Base-by-base conservation (phyloP, 2,329 filamentous ascomycete species). In the Phialophora macrospora region DNA sequence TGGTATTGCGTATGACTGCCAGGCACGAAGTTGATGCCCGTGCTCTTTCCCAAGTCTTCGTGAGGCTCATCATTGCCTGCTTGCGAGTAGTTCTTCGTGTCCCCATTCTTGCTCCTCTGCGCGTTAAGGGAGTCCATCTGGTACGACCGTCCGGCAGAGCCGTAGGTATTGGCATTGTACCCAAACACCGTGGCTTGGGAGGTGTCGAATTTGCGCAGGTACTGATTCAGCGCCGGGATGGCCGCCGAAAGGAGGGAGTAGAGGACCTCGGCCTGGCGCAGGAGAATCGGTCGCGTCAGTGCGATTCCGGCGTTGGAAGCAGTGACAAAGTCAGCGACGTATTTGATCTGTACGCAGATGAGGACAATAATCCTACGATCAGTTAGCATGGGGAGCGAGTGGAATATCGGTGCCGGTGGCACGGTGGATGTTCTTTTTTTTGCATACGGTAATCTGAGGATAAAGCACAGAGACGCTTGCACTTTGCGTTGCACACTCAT, bases 401-500 rank as follows among this genome's bases (percentile, higher is more conserved):
- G 32, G n/a, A 3, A 30, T 30, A 6, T 14, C 32, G n/a, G 2
- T 4, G 14, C 17, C 7, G 30, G 30, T 32, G 32, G 28, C 32
- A 2, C 32, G n/a, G n/a, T n/a, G n/a, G n/a, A 34, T 34, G 32
- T 11, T 1, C 22, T 30, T 20, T 91, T 75, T 97, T 7, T 20
- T 22, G 8, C 91, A 75, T 97, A 97, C 0, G 94, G 93, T 59
- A 93, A 92, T 7, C 97, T 84, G 12, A 97, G 81, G 0, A 88
- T 85, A 0, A 92, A 93, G 51, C 90, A 88, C 0, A 91, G 96
- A 64, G 88, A 80, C 32, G 81, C 80, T 1, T 92, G 84, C 4
- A 97, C 86, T 6, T 87, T 80, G 41, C 59, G 49, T 2, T 60
- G 24, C 48, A 54, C 24, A 22, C 55, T 62, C 67, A 69, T 69